Conservation (phyloP, 202 grass and related monocot genomes). For the Panicum virgatum region DNA sequence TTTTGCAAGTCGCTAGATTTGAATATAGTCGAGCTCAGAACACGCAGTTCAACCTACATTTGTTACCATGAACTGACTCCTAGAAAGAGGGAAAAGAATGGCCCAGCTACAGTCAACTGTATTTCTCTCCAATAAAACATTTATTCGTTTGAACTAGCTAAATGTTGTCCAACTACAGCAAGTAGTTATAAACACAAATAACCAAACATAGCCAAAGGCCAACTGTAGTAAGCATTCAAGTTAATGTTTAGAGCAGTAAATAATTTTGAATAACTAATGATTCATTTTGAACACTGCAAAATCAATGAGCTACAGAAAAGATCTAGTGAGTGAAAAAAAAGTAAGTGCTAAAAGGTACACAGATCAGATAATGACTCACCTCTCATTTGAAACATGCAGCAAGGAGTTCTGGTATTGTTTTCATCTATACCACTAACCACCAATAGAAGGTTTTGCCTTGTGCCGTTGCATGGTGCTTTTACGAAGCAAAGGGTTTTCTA, state of each 20-base stretch:
- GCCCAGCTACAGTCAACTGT: neutral
- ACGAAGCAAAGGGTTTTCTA: constrained; percentile 77
- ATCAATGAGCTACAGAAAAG: neutral
- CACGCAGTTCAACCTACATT: neutral
- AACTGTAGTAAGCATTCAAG: neutral
- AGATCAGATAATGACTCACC: constrained; percentile 37
- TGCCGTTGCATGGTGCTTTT: constrained; percentile 50
- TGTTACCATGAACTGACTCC: constrained; percentile 25
- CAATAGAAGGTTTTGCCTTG: constrained; percentile 24
- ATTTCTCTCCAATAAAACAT: constrained; percentile 10
- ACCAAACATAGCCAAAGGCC: neutral
- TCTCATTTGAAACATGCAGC: constrained; percentile 34
- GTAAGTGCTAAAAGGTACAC: neutral
- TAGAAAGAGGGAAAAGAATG: neutral
- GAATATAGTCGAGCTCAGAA: constrained; percentile 5
- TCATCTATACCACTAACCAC: constrained; percentile 41
- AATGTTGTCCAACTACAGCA: neutral
- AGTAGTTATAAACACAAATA: constrained; percentile 3
- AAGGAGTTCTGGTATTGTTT: constrained; percentile 22
- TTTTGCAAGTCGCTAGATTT: constrained; percentile 1
- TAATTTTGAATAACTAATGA: constrained; percentile 23
- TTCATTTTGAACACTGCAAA: constrained; percentile 17
- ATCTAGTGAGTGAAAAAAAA: neutral
- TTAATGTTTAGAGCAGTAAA: neutral
- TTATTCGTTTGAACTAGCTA: constrained; percentile 1